Conservation (phyloP, 768 basidiomycete genomes). For the Chiua virens region DNA sequence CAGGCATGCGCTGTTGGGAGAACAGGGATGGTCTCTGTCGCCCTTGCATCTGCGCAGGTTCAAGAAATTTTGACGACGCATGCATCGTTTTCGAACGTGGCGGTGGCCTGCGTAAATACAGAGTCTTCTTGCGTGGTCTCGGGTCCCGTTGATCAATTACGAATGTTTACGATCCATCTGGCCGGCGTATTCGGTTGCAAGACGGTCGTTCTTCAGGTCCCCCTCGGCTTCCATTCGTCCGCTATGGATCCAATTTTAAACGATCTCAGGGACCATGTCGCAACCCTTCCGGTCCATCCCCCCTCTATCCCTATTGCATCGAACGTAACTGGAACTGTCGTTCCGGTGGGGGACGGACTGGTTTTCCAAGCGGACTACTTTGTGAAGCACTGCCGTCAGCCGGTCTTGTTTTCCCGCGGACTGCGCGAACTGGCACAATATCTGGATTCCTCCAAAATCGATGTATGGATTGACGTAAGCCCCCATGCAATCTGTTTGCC, state of each 20-base stretch:
- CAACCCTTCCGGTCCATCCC: constrained; percentile 37
- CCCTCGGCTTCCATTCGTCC: constrained; percentile 66
- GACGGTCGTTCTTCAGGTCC: constrained; percentile 47
- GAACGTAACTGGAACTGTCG: constrained; percentile 53
- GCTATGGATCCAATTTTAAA: constrained; percentile 59
- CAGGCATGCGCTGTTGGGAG: constrained; percentile 41
- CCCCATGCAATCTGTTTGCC: constrained; percentile 60
- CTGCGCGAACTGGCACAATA: constrained; percentile 40
- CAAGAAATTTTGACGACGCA: constrained; percentile 36
- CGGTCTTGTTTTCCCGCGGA: constrained; percentile 54
- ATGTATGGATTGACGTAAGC: constrained; percentile 66
- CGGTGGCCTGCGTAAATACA: constrained; percentile 65
- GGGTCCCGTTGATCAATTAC: constrained; percentile 49
- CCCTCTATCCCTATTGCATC: constrained; percentile 65
- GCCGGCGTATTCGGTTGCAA: constrained; percentile 38
- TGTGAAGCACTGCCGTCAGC: constrained; percentile 54
- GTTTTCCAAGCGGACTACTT: constrained; percentile 56
- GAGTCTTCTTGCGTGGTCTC: constrained; percentile 57
- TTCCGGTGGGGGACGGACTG: constrained; percentile 49
- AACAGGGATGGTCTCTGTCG: constrained; percentile 65
- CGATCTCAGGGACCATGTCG: constrained; percentile 45
- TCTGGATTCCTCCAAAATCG: constrained; percentile 28
- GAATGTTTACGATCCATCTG: constrained; percentile 41
- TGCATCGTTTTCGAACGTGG: constrained; percentile 36
- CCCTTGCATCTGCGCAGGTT: constrained; percentile 36